Base-by-base conservation (phyloP, 1,284 basidiomycete species). In the Apiotrichum montevideense region DNA sequence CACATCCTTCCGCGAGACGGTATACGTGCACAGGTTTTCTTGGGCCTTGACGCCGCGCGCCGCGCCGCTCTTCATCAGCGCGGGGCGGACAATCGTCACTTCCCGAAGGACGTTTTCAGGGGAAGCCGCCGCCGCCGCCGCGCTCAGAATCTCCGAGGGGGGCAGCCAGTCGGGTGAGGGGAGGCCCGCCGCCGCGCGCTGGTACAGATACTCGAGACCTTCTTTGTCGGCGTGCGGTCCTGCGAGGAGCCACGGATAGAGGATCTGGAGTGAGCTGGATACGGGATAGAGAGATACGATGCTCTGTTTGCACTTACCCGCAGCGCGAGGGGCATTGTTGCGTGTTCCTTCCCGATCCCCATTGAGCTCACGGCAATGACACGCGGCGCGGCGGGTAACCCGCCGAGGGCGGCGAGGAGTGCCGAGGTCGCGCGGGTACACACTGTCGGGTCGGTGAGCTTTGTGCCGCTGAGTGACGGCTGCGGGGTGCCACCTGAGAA, bases 161-260 rank as follows among this genome's bases (percentile, higher is more conserved):
- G 52, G 21, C 1, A 50, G 51, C 2, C 21, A 42, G 13, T 8
- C 37, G 8, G 37, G 37, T 6, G 37, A 9, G 8, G 61, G 47
- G 13, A 59, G 13, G 29, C 29, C 29, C 32, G n/a, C 29, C 0
- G 63, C 55, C 1, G 68, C 61, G 5, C 56, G 58, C n/a, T 46
- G 55, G 40, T 66, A 21, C 51, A 67, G 57, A 48, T 65, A 63
- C 58, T 70, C 67, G 32, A 67, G 51, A 3, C 60, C 64, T 15
- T 58, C 56, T 59, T 70, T 70, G 57, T 70, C 68, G 6, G 52
- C 50, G 51, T 68, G 67, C 1, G 68, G 66, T 13, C 53, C 51
- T 34, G 54, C n/a, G 10, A 68, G 54, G 6, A 64, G 29, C 55
- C 47, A 58, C 1, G 58, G 52, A 53, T 70, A 70, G 13, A 66